Evolutionary conservation across 1,284 basidiomycete species (phyloP), one percentile per base, ranked within the genome.

Genomic region (Volvariella surrecta): DNA sequence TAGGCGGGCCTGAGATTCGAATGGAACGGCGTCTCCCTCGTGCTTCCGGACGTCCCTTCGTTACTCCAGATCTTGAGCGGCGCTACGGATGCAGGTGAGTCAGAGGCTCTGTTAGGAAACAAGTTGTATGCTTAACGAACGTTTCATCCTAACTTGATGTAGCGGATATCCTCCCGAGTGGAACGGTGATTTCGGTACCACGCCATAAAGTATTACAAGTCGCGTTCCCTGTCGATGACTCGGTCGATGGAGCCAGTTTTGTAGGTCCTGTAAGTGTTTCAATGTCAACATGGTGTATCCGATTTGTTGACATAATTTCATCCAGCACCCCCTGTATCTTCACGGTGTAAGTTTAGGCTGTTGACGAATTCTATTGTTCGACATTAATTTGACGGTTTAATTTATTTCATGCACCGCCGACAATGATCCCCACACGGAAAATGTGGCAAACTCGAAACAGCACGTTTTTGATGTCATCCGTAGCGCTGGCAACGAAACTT

Each of bases 31-130:
- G 52, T 48, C 4, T 47, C 54, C 2, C 66, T 60, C 46, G 24
- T 46, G 1, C 53, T 59, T 6, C 64, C 64, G 1, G 50, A 55
- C 13, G 54, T 62, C 3, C 64, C 63, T 1, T 59, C 62, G 7
- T 47, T 64, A 3, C 51, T 61, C 11, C 72, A 74, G 46, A 67
- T 73, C 17, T 48, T 75, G 30, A 72, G 66, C 32, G 72, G 73
- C 9, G 53, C 61, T n/a, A 47, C 24, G n/a, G n/a, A n/a, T 28
- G 24, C 24, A 28, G 11, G 24, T 28, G 24, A 28, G 24, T 28
- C 24, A 28, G 6, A 11, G 24, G 24, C 24, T 28, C 11, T n/a
- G n/a, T n/a, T n/a, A n/a, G n/a, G n/a, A n/a, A n/a, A n/a, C n/a
- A n/a, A n/a, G n/a, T n/a, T n/a, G n/a, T n/a, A n/a, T n/a, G n/a